A percentile compares a stretch with the other conserved stretches of the same genome.
These are phyloP conservation scores for Apodospora peruviana DNA, from an alignment of 495 filamentous ascomycete species.

Conservation along the genomic window DNA sequence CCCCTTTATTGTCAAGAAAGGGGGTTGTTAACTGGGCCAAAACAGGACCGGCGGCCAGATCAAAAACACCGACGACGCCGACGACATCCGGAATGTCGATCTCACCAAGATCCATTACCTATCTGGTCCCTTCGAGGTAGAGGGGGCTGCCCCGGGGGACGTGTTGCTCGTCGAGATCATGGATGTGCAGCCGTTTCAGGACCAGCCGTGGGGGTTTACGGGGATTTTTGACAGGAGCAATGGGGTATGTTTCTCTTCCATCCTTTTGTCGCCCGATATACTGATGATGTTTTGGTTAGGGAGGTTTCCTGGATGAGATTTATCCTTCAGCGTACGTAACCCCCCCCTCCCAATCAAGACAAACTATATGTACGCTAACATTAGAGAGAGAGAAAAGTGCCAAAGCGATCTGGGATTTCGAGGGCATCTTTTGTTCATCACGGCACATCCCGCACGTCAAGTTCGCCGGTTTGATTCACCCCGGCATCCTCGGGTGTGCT, in stretches of 20 bases:
- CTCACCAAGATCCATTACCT: constrained; percentile 82
- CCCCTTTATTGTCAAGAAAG: neutral
- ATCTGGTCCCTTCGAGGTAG: constrained; percentile 86
- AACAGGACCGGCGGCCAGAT: constrained; percentile 76
- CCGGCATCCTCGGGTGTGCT: constrained; percentile 88
- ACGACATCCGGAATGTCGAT: constrained; percentile 83
- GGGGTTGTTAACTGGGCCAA: too few species aligned
- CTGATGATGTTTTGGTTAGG: constrained; percentile 24
- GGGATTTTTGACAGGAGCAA: constrained; percentile 80
- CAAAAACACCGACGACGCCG: constrained; percentile 79
- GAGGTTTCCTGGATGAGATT: constrained; percentile 85
- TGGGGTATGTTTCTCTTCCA: constrained; percentile 36
- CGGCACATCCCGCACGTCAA: constrained; percentile 86
- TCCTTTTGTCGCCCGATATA: neutral
- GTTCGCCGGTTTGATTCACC: constrained; percentile 90
- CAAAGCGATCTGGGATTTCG: constrained; percentile 97
- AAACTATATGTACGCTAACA: too few species aligned
- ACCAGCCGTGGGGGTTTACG: constrained; percentile 88
- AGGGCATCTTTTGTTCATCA: constrained; percentile 87
- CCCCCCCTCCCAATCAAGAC: too few species aligned
- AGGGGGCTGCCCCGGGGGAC: constrained; percentile 81
- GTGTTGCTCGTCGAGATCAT: constrained; percentile 88
- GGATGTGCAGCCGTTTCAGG: constrained; percentile 86
- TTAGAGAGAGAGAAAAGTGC: constrained; percentile 55
- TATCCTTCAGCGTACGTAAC: constrained; percentile 67